Evolutionary conservation across 139 green algal genomes (phyloP), one percentile per base, ranked within the genome.

Genomic region (Tetraselmis striata): DNA sequence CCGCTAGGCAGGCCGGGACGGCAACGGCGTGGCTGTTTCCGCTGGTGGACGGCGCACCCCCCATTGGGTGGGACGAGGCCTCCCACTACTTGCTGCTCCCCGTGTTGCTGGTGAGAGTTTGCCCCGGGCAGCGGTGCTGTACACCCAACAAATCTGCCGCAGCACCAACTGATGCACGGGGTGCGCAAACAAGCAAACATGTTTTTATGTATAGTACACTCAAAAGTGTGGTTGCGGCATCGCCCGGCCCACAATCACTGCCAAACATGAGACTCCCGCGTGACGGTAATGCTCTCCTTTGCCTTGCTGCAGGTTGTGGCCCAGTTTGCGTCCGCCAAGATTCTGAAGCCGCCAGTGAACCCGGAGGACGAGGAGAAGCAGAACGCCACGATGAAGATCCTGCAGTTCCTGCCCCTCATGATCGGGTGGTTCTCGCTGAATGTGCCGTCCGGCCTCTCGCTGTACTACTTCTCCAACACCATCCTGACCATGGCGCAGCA

Each of bases 381-480:
- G 45, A 67, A 67, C 18, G 45, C 45, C 11, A 67, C 45, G 45
- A 67, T 29, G 74, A 28, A 29, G 25, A 28, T 77, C 2, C 25
- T 31, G 74, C 74, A 81, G 0, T 80, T 90, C 30, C 86, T 98
- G 84, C 95, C 95, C 23, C 87, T 98, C 59, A 96, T 96, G 92
- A 77, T 97, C 18, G 95, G 93, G 79, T 98, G 88, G 86, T 98
- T 98, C 85, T 82, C 93, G 11, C 89, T 98, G 31, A 95, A 95
- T 83, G 89, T 98, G 45, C 95, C 95, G 11, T 88, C 85, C 24
- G 95, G 94, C 23, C 90, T 98, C 31, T 88, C 90, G 31, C 88
- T 98, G 29, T 98, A 98, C 89, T 98, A 97, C 89, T 91, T 98
- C 24, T 82, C 86, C 76, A 98, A 98, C 87, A 96, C 91, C 26